Evolutionary conservation across 495 filamentous ascomycete genomes (phyloP).

Genomic region (Apiosordaria backusii): DNA sequence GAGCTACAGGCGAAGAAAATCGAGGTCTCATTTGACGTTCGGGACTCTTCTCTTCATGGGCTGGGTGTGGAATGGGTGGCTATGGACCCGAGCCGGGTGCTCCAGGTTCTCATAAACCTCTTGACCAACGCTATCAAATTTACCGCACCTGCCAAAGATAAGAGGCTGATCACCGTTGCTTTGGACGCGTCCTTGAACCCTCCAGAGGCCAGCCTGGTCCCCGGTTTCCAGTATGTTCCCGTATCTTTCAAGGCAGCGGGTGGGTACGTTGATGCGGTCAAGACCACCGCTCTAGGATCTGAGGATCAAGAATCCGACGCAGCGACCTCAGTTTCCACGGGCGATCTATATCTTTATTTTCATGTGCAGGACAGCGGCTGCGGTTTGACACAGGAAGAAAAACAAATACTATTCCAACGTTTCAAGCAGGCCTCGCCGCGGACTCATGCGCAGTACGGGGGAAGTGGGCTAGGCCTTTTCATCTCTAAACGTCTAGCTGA

Average conservation of each 20-base stretch:
- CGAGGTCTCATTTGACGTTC: constrained; percentile 50
- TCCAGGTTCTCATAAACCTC: constrained; percentile 65
- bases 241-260: constrained; percentile 34
- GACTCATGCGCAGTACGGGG: constrained; percentile 67
- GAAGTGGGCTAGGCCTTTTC: constrained; percentile 69
- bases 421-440: constrained; percentile 68
- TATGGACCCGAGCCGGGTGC: constrained; percentile 61
- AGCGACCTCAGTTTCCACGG: background rate
- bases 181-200: constrained; percentile 50
- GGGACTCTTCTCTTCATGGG: constrained; percentile 48
- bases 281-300: constrained; percentile 19
- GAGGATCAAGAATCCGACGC: background rate
- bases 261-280: constrained; percentile 50
- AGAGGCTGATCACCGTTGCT: constrained; percentile 52
- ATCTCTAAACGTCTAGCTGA: constrained; percentile 67
- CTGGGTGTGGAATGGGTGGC: constrained; percentile 59
- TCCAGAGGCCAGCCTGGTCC: constrained; percentile 43
- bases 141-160: constrained; percentile 47
- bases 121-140: constrained; percentile 69
- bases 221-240: constrained; percentile 42
- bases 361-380: constrained; percentile 64
- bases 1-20: constrained; percentile 61
- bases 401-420: constrained; percentile 63
- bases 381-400: constrained; percentile 60
- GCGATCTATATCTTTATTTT: background rate